Percentiles rank a stretch among this genome's conserved stretches.
Evolutionary conservation across 2,329 filamentous ascomycete species (phyloP).

Genomic region (Alternaria incomplexa): DNA sequence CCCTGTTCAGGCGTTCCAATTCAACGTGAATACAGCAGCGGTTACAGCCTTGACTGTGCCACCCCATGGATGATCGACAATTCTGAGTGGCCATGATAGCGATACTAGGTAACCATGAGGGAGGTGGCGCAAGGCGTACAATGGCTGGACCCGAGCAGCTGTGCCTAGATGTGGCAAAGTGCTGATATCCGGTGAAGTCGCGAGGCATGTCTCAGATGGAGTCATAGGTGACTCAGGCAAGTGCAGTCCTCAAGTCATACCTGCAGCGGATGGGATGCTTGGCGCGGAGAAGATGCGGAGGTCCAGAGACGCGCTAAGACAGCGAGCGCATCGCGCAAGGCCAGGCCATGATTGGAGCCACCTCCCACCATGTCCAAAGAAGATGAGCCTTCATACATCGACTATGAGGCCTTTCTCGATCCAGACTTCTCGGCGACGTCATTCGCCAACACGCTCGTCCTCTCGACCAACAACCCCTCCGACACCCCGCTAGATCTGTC

Average conservation of each 20-base stretch:
- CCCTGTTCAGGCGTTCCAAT: neutral
- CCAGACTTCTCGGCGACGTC: conserved; percentile 79
- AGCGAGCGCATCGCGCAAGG: neutral
- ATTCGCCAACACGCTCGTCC: conserved; percentile 89
- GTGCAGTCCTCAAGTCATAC: neutral
- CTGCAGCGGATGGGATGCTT: neutral
- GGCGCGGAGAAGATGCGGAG: neutral
- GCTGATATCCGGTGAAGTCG: neutral
- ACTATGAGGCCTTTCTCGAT: conserved; percentile 89
- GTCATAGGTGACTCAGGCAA: neutral
- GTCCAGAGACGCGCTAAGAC: conserved; percentile 7
- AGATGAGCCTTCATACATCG: conserved; percentile 81
- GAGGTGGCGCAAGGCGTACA: neutral
- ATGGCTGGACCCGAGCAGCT: neutral
- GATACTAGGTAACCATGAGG: neutral
- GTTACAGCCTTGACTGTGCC: neutral
- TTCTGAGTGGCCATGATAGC: neutral
- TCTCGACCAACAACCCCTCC: conserved; percentile 88
- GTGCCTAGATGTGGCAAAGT: conserved; percentile 6
- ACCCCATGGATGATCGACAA: neutral
- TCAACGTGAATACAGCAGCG: neutral
- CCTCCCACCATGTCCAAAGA: conserved; percentile 39
- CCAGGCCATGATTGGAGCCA: neutral
- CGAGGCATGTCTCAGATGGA: neutral
- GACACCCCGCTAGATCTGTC: conserved; percentile 92